phyloP scores from a whole-genome alignment of 75 land plant species.

The Sequoia sempervirens region DNA sequence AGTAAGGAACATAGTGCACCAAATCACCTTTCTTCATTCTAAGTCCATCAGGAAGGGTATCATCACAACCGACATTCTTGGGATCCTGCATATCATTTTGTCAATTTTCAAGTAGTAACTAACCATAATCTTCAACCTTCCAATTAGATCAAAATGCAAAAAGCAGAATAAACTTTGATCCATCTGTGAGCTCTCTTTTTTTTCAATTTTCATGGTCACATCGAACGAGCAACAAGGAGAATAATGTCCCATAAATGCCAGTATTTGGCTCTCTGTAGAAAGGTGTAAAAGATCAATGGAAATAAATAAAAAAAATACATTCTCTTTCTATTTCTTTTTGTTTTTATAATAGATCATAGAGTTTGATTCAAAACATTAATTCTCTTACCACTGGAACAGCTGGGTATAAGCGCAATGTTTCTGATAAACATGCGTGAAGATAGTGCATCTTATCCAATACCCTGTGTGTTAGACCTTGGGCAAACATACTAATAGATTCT shows the following conservation, averaged over 20 bases:
- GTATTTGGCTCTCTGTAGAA: background rate
- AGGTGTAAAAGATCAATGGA: background rate
- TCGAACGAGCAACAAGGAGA: background rate
- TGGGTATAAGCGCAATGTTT: conserved; percentile 80
- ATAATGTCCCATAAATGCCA: background rate
- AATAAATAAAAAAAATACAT: background rate
- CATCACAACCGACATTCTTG: conserved; percentile 32
- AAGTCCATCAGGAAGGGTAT: conserved; percentile 61
- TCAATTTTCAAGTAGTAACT: background rate
- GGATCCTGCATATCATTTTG: conserved; percentile 37
- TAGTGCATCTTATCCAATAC: conserved; percentile 52
- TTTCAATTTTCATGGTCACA: background rate
- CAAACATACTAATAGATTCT: conserved; percentile 1
- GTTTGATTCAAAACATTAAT: no score
- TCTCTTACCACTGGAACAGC: conserved; percentile 66
- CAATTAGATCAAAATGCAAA: background rate
- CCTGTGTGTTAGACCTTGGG: conserved; percentile 2
- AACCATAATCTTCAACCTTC: background rate
- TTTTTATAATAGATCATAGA: no score
- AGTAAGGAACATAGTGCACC: conserved; percentile 38
- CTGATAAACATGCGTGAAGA: conserved; percentile 74
- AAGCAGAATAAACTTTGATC: background rate
- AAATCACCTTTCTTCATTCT: conserved; percentile 39
- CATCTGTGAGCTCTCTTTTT: background rate
- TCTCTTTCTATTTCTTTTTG: no score